Base-by-base conservation (phyloP, 2,329 filamentous ascomycete species). In the Cladosporium cucumerinum region DNA sequence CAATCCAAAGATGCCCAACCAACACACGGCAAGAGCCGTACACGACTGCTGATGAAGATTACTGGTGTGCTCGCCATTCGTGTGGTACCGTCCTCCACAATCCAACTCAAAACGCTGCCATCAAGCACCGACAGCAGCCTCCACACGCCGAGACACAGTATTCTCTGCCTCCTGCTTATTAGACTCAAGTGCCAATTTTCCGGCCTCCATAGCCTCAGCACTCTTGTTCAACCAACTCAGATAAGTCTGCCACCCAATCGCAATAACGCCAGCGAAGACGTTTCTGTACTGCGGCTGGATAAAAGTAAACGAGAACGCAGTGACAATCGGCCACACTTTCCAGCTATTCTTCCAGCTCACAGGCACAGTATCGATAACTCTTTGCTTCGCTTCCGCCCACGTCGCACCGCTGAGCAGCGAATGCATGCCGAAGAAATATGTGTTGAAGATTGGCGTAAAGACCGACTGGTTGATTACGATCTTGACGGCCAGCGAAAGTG, bases 201-300 rank as follows among this genome's bases (percentile, higher is more conserved):
- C 49, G 14, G 48, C 67, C 72, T 46, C 72, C 63, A 67, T 66
- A 49, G 58, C 64, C 61, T 92, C 91, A 1, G 91, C 91, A 67
- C 82, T 81, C 72, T 89, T 84, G 72, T 96, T 96, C 72, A 96
- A 77, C 77, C 87, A 90, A 70, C 88, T 91, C 71, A 97, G 74
- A 81, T 97, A 97, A 0, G 92, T 93, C 84, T 97, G 93, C 93
- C 93, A 97, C 0, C 90, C 91, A 60, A 97, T 89, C 1, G 92
- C 91, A 69, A 96, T 85, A 7, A 89, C 68, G 54, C 78, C 92
- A 0, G 89, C 87, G 70, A 97, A 95, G 18, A 96, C 84, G 71
- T 87, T 91, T 59, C 93, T 83, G 77, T 92, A 94, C 73, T 94
- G 87, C 57, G 92, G 82, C 28, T 88, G 86, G 5, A 97, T 81